Evolutionary conservation across 2,329 filamentous ascomycete genomes (phyloP), one percentile per base, ranked within the genome.

Genomic region (Clarireedia homoeocarpa): DNA sequence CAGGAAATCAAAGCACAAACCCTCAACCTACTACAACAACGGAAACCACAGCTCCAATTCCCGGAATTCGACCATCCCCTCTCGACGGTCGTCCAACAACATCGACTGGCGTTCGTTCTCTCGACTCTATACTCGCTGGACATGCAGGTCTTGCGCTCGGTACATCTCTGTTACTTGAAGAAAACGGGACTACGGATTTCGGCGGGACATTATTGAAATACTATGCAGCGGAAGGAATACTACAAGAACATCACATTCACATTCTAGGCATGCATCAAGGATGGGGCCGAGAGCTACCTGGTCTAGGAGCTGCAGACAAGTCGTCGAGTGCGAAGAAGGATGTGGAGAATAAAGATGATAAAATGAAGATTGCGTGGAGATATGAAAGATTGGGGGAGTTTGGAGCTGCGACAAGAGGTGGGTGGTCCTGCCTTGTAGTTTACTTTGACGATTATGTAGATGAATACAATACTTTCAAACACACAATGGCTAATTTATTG

Each of bases 331-430:
- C n/a, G 42, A 45, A 45, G 55, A 65, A 67, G 9, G 69, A 67
- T 44, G 67, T 66, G 65, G 70, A 70, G 73, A 70, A 62, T 40
- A 54, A 67, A 15, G 62, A 78, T 14, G 88, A 92, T 60, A 91
- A 86, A 71, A 97, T 99, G 94, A 97, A 96, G 75, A 99, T 99
- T 75, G 94, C 94, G 3, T 99, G 94, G 94, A 81, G 94, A 70
- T 99, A 99, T 73, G 91, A 97, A 71, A 81, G 84, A 36, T 72
- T 97, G 53, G 87, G 88, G 15, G 86, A 87, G 62, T 85, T 84
- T 64, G 83, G 83, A 44, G 78, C 77, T 58, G 73, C 77, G 53
- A 71, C 58, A 68, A 75, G 59, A 75, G 75, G 58, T 75, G 73
- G 66, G 66, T 63, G 55, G 51, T 61, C 55, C 51, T 57, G 56